These are phyloP conservation scores for Pleodorina starrii DNA, from an alignment of 139 green algal genomes.

Conservation along the genomic window DNA sequence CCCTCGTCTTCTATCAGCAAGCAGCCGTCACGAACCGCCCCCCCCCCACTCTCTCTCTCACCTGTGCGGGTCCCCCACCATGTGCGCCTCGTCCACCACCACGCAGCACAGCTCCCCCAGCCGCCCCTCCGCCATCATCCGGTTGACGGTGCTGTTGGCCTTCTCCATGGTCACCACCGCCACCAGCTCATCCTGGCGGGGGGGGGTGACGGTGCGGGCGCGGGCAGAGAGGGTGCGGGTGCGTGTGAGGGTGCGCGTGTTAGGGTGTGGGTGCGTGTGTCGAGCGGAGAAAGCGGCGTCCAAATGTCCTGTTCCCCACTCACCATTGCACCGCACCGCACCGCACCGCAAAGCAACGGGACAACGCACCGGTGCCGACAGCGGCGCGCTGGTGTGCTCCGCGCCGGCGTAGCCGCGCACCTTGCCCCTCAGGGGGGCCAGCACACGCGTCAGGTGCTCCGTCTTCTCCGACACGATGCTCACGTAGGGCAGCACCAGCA, in stretches of 20 bases:
- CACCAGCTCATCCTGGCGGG: slow-evolving; percentile 58
- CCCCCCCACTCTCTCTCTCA: slow-evolving; percentile 59
- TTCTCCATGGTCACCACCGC: slow-evolving; percentile 89
- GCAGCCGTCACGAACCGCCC: no score
- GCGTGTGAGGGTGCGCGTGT: no score
- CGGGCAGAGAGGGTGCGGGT: no score
- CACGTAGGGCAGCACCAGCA: slow-evolving; percentile 82
- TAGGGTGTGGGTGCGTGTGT: no score
- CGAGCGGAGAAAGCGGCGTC: no score
- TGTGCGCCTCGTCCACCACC: slow-evolving; percentile 92
- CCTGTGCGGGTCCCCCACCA: slow-evolving; percentile 77
- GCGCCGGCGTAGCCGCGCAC: slow-evolving; percentile 70
- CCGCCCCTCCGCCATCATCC: slow-evolving; percentile 64
- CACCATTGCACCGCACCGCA: no score
- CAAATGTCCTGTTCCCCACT: no score
- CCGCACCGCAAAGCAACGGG: no score
- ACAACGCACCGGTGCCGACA: slow-evolving; percentile 45
- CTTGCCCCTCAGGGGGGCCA: slow-evolving; percentile 54
- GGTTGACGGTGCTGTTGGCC: slow-evolving; percentile 81
- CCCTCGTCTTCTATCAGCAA: no score
- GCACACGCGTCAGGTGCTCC: slow-evolving; percentile 59
- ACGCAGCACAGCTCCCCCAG: slow-evolving; percentile 79
- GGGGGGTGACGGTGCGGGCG: neutral
- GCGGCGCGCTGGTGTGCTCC: slow-evolving; percentile 47
- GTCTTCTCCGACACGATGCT: slow-evolving; percentile 80